phyloP scores from a whole-genome alignment of 129 eudicot genomes.

The Flaveria sonorensis region DNA sequence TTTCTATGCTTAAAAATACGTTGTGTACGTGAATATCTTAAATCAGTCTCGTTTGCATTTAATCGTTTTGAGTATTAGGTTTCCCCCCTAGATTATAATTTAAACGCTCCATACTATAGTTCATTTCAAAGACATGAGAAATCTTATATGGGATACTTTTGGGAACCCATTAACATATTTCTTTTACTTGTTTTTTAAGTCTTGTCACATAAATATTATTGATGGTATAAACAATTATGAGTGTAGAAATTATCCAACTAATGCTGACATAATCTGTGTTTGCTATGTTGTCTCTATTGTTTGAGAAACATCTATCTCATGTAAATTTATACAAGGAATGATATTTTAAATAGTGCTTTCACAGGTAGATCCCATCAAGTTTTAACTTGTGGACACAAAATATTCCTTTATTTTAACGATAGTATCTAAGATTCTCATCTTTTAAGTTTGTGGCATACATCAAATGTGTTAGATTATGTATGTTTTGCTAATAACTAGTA shows the following conservation, averaged over 20 bases:
- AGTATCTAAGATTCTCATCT: neutral
- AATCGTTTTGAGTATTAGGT: neutral
- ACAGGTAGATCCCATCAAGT: slow-evolving; percentile 23
- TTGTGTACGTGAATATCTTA: no score
- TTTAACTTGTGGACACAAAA: slow-evolving; percentile 21
- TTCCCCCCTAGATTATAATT: neutral
- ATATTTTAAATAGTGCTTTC: slow-evolving; percentile 16
- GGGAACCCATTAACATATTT: neutral
- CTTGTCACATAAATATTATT: neutral
- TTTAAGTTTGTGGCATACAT: neutral
- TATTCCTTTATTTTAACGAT: neutral
- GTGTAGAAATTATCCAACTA: neutral
- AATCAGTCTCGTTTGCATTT: neutral
- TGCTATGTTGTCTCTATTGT: neutral
- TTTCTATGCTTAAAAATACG: no score
- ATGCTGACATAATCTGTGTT: neutral
- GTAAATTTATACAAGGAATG: neutral
- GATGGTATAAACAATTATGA: slow-evolving; percentile 1
- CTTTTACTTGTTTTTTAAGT: neutral
- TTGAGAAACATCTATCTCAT: slow-evolving; percentile 1
- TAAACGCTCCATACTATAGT: neutral
- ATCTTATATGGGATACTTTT: neutral
- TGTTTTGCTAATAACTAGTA: no score
- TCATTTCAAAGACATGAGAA: neutral
- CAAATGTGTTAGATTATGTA: neutral